These are phyloP conservation scores for Vigna radiata DNA, from an alignment of 306 rosid genomes.

Conservation along the genomic window DNA sequence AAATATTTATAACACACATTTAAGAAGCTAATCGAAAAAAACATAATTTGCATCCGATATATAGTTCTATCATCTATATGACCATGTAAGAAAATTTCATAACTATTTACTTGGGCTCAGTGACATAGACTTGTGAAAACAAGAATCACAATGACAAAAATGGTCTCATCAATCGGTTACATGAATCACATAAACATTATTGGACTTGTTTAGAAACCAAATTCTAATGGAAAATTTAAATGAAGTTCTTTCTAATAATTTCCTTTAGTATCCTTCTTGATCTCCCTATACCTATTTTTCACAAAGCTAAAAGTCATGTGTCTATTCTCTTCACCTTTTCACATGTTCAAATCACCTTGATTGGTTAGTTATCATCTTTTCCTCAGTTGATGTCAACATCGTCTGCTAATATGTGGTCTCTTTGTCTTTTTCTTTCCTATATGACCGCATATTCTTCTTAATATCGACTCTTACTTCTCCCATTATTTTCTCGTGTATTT, in stretches of 20 bases:
- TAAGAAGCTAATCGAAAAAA: no score
- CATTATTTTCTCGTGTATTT: neutral
- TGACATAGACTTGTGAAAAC: constrained; percentile 7
- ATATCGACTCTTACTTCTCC: neutral
- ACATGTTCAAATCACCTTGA: neutral
- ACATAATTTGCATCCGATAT: no score
- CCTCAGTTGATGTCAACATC: neutral
- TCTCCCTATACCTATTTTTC: neutral
- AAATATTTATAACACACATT: neutral
- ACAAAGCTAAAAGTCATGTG: neutral
- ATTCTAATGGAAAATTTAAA: neutral
- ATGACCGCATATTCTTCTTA: neutral
- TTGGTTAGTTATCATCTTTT: neutral
- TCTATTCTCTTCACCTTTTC: neutral
- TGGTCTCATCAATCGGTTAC: neutral
- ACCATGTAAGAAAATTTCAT: constrained; percentile 6
- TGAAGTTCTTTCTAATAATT: neutral
- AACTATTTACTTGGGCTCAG: neutral
- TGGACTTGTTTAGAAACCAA: neutral
- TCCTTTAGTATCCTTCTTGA: neutral
- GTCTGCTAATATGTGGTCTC: neutral
- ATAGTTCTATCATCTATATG: no score
- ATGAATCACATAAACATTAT: neutral
- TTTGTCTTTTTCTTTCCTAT: neutral
- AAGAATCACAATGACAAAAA: neutral